These are phyloP conservation scores for Syncephalastrum monosporum DNA, from an alignment of 371 early-diverging fungal genomes.

Conservation along the genomic window DNA sequence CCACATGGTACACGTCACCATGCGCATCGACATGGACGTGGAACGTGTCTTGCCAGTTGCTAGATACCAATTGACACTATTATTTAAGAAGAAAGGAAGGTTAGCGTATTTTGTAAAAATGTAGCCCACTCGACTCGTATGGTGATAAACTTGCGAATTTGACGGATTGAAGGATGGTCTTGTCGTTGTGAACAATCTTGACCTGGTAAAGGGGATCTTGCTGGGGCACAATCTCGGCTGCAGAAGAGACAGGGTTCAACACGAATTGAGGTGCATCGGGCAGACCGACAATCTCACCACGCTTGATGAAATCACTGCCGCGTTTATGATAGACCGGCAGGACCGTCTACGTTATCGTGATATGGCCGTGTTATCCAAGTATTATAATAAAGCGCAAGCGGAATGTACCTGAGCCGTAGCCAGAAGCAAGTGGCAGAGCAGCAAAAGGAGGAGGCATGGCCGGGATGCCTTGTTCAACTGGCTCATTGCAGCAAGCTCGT, in stretches of 20 bases:
- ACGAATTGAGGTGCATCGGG: slow-evolving; percentile 11
- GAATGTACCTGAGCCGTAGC: no score
- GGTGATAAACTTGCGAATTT: slow-evolving; percentile 1
- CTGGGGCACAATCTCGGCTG: slow-evolving; percentile 3
- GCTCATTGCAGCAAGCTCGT: no score
- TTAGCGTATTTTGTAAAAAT: neutral
- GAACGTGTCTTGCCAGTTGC: slow-evolving; percentile 19
- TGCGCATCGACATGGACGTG: slow-evolving; percentile 20
- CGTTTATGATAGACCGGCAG: slow-evolving; percentile 21
- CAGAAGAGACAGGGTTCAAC: neutral
- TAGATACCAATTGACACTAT: slow-evolving; percentile 21
- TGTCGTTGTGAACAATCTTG: slow-evolving; percentile 14
- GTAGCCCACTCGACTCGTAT: no score
- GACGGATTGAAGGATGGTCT: slow-evolving; percentile 6
- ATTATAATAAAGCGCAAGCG: no score
- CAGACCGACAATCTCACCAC: slow-evolving; percentile 22
- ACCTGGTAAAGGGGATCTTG: slow-evolving; percentile 17
- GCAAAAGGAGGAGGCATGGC: no score
- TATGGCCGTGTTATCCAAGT: no score
- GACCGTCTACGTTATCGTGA: neutral
- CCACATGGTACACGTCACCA: slow-evolving; percentile 21
- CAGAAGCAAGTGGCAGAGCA: no score
- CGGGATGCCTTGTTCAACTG: no score
- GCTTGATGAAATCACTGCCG: slow-evolving; percentile 19
- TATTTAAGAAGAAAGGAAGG: slow-evolving; percentile 10